Conservation (phyloP, 2,329 filamentous ascomycete genomes). For the Aspergillus novoparasiticus region DNA sequence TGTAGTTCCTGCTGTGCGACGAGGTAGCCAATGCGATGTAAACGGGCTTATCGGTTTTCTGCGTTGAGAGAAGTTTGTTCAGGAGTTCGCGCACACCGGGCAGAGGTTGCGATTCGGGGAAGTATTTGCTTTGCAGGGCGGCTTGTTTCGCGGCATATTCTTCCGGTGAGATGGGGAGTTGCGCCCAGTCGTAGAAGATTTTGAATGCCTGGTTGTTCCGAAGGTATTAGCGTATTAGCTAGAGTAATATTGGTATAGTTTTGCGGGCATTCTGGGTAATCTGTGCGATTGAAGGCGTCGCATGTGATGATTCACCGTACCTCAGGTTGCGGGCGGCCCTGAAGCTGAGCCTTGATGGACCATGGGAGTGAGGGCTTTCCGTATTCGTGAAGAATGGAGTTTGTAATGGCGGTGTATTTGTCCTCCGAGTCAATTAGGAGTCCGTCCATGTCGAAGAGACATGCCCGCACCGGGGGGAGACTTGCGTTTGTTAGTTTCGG, state of each 20-base stretch:
- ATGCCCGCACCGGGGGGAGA: conserved; percentile 80
- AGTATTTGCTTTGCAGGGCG: conserved; percentile 69
- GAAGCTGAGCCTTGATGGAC: conserved; percentile 88
- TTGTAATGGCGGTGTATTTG: conserved; percentile 79
- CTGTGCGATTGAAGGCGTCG: neutral
- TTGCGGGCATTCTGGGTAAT: neutral
- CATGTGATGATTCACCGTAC: conserved; percentile 31
- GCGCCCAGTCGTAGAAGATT: conserved; percentile 78
- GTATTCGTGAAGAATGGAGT: conserved; percentile 77
- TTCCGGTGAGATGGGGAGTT: conserved; percentile 73
- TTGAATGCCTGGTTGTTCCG: conserved; percentile 46
- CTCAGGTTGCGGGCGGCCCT: conserved; percentile 64
- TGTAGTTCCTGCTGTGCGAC: conserved; percentile 70
- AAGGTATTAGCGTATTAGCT: neutral
- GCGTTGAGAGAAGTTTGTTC: conserved; percentile 34
- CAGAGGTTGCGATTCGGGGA: conserved; percentile 73
- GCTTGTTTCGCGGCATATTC: conserved; percentile 65
- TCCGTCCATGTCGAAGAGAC: conserved; percentile 98
- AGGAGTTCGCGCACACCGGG: conserved; percentile 77
- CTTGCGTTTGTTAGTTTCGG: conserved; percentile 43
- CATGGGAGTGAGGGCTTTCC: conserved; percentile 77
- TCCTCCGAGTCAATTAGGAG: conserved; percentile 94
- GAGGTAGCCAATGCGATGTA: conserved; percentile 88
- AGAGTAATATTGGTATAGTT: neutral
- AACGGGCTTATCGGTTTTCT: conserved; percentile 51